A percentile compares a stretch with the other conserved stretches of the same genome.
These are phyloP conservation scores for Hibiscus tridactylites DNA, from an alignment of 345 rosid genomes.

Conservation along the genomic window DNA sequence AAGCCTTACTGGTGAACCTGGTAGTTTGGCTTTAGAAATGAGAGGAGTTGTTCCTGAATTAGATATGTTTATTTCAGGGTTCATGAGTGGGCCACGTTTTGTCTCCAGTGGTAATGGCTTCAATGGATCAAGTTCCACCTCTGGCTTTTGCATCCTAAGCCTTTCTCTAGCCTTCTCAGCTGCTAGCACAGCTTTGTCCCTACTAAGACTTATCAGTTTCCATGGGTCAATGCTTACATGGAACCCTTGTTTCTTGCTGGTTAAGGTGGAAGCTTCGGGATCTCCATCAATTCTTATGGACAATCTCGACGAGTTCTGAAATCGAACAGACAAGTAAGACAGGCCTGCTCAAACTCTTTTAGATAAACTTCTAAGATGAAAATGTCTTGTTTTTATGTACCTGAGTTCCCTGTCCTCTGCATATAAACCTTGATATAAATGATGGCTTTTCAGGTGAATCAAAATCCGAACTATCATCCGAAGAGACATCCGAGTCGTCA, in stretches of 20 bases:
- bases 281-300: constrained; percentile 67
- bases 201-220: constrained; percentile 71
- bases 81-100: constrained; percentile 56
- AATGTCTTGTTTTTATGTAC: constrained; percentile 19
- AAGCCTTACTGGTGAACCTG: background rate
- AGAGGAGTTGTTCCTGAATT: constrained; percentile 22
- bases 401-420: constrained; percentile 51
- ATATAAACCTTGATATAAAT: constrained; percentile 52
- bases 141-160: constrained; percentile 46
- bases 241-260: constrained; percentile 65
- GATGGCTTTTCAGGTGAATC: constrained; percentile 70
- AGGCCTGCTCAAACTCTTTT: background rate
- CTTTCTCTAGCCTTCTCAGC: constrained; percentile 90
- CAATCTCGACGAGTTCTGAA: constrained; percentile 52
- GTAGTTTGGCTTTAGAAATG: constrained; percentile 20
- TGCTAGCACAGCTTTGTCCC: constrained; percentile 77
- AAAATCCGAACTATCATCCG: constrained; percentile 67
- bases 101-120: constrained; percentile 83
- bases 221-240: constrained; percentile 80
- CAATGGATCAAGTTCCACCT: constrained; percentile 35
- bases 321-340: background rate
- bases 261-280: constrained; percentile 36
- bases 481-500: constrained; percentile 71
- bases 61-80: constrained; percentile 33
- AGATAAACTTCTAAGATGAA: background rate